Evolutionary conservation across 2,329 filamentous ascomycete species (phyloP), one percentile per base, ranked within the genome.

Genomic region (Talaromyces sp.): DNA sequence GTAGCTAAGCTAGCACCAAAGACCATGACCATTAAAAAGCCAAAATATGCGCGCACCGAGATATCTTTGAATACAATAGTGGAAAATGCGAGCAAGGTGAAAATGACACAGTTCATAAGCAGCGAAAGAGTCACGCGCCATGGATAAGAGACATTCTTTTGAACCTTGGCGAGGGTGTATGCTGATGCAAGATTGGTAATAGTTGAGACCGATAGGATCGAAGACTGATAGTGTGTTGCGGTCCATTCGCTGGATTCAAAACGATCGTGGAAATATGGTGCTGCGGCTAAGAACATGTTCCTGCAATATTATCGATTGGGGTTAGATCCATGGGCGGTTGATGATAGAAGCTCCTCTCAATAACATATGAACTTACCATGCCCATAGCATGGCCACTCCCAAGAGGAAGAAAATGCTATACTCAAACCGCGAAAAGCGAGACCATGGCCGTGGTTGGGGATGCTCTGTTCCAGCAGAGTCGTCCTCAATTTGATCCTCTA

Each of bases 261-360:
- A 62, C 93, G 90, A 45, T 80, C 81, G 66, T 92, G 86, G 75
- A 97, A 97, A 78, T 97, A 97, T 4, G 93, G 91, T 1, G 91
- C 90, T 8, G 93, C 91, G 41, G 94, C 93, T 63, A 97, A 84
- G 73, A 97, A 97, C 93, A 97, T 97, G 78, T 97, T 97, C 91
- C 91, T 57, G 24, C n/a, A 7, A 17, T 14, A 30, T 33, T 14
- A n/a, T 14, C 45, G 13, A 17, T 27, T 27, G 22, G 20, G n/a
- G n/a, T 27, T 14, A 39, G 16, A 19, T 9, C n/a, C n/a, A 39
- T 8, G 36, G 36, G 20, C 17, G 11, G 16, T n/a, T 39, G 16
- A 8, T 7, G 7, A 4, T 5, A 13, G 17, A 20, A 40, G 27
- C 24, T 30, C 10, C 32, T 24, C 17, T 16, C 16, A 17, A 3